A percentile compares a stretch with the other conserved stretches of the same genome.
Evolutionary conservation across 768 basidiomycete genomes (phyloP).

Genomic region (Tubosaeta brunneosetosa): DNA sequence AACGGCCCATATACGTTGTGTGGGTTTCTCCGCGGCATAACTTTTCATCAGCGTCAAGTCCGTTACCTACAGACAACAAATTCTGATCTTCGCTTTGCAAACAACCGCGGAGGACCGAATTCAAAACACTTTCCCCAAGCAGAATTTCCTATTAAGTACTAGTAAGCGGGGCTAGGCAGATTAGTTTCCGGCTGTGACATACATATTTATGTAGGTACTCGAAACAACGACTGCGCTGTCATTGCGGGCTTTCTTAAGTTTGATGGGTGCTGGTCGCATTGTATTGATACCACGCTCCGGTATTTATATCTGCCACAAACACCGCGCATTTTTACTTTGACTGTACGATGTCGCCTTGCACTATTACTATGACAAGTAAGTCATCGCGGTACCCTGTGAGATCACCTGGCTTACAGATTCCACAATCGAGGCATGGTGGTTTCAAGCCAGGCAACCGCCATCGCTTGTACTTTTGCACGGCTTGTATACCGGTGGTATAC

Average conservation of each 20-base stretch:
- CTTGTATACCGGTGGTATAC: conserved; percentile 6
- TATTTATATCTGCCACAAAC: background rate
- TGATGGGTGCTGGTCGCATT: background rate
- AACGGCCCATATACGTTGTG: too few species aligned
- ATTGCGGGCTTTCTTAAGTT: background rate
- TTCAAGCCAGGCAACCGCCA: background rate
- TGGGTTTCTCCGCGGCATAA: background rate
- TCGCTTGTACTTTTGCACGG: background rate
- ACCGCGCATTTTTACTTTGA: background rate
- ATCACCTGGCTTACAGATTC: background rate
- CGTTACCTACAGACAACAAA: background rate
- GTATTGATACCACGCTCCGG: background rate
- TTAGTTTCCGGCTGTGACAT: background rate
- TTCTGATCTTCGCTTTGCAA: background rate
- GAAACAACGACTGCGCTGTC: background rate
- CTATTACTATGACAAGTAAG: background rate
- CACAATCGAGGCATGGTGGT: background rate
- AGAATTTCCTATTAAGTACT: background rate
- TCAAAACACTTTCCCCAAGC: background rate
- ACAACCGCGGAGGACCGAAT: background rate
- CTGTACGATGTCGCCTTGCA: background rate
- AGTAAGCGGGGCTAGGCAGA: background rate
- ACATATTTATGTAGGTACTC: background rate
- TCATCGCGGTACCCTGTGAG: background rate
- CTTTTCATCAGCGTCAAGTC: background rate